Evolutionary conservation across 768 basidiomycete species (phyloP), one percentile per base, ranked within the genome.

Genomic region (Lactifluus volemus): DNA sequence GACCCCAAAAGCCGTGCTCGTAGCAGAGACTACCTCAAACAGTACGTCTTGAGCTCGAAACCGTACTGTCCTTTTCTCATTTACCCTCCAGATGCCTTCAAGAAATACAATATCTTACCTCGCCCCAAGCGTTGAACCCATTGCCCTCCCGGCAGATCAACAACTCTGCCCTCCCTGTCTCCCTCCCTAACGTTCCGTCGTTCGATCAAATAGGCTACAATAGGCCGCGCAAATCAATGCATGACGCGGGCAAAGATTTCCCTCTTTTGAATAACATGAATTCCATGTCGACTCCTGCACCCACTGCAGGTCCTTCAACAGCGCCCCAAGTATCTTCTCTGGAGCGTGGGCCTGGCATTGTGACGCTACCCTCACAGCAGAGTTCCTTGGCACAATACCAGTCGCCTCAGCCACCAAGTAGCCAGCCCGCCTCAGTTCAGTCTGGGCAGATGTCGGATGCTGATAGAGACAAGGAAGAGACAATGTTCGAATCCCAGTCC

Each of bases 61-160:
- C 92, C 96, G 84, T 90, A 67, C 69, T 86, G 80, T 10, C 14
- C 21, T 60, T 49, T 53, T 73, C 63, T 47, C 47, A 64, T 59
- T 34, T n/a, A 36, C 58, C 6, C 45, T 47, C 19, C 64, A 94
- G 91, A 74, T 98, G 97, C 74, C 79, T 99, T 29, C 97, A 98
- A 76, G 97, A 99, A 79, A 90, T 99, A 66, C 91, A 92, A 12
- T 99, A 99, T 74, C 78, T 99, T 56, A 99, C 97, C 1, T 98
- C 96, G 0, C 87, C 93, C 1, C 91, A 97, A 72, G 95, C 97
- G 6, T 88, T 98, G 82, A 99, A 99, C 71, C 97, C 97, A 48
- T 79, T 98, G 53, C 93, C 93, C 3, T 89, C 92, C 62, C 84
- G 92, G 67, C 88, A 91, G 2, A 78, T 92, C 59, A 84, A 80